Percentiles rank a stretch among this genome's conserved stretches.
These are phyloP conservation scores for Saccharomycopsis capsularis DNA, from an alignment of 805 yeast species.

Conservation along the genomic window DNA sequence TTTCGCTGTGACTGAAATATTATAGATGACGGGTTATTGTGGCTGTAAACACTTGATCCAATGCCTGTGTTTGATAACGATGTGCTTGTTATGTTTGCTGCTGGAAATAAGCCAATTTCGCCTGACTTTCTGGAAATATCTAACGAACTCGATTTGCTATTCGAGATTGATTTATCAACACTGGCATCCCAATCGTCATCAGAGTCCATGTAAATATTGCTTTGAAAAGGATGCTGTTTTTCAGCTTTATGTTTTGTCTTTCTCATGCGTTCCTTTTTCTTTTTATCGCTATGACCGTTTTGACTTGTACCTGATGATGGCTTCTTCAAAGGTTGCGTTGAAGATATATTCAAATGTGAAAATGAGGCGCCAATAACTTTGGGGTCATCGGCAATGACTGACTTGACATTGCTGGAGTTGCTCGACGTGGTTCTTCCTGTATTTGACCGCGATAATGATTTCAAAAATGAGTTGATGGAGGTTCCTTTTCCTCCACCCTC, in stretches of 20 bases:
- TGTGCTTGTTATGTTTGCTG: neutral
- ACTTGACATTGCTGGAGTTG: conserved; percentile 1
- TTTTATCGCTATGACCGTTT: conserved; percentile 8
- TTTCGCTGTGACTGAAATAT: conserved; percentile 16
- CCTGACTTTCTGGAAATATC: neutral
- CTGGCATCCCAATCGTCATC: conserved; percentile 95
- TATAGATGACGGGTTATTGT: neutral
- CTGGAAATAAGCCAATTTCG: neutral
- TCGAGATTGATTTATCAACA: conserved; percentile 33
- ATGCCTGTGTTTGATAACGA: neutral
- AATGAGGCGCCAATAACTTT: conserved; percentile 50
- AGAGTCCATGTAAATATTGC: conserved; percentile 49
- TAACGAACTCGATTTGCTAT: neutral
- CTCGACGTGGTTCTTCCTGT: conserved; percentile 25
- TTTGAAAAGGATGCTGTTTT: conserved; percentile 14
- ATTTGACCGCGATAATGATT: conserved; percentile 30
- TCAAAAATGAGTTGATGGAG: conserved; percentile 45
- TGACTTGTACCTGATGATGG: neutral
- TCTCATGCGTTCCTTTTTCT: neutral
- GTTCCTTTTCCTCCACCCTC: conserved; percentile 66
- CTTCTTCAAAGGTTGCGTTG: neutral
- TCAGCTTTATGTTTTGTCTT: neutral
- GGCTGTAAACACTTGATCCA: neutral
- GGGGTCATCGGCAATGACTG: conserved; percentile 30
- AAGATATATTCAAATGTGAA: conserved; percentile 38